These are phyloP conservation scores for Talaromyces stipitatus DNA, from an alignment of 495 filamentous ascomycete species.

Conservation along the genomic window DNA sequence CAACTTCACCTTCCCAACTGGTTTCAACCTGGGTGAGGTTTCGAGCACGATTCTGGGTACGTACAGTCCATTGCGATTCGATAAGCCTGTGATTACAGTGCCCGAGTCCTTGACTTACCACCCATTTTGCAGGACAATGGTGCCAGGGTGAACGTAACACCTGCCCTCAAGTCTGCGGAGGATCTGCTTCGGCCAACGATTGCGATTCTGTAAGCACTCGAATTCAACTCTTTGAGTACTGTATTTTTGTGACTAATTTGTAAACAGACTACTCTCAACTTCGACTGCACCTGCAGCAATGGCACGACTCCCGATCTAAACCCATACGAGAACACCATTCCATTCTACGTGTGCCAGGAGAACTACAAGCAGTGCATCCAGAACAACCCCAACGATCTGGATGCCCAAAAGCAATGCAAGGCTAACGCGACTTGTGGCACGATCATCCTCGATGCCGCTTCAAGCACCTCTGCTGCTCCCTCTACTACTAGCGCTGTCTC, in stretches of 20 bases:
- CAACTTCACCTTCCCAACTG: slow-evolving; percentile 29
- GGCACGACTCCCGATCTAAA: slow-evolving; percentile 43
- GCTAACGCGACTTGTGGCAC: slow-evolving; percentile 32
- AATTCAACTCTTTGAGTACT: slow-evolving; percentile 6
- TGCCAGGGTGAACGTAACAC: slow-evolving; percentile 37
- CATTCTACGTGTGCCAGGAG: slow-evolving; percentile 47
- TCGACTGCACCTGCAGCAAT: slow-evolving; percentile 47
- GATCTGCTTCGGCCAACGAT: slow-evolving; percentile 28
- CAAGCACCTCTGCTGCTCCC: slow-evolving; percentile 29
- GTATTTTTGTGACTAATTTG: slow-evolving; percentile 6
- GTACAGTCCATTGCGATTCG: slow-evolving; percentile 1
- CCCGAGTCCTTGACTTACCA: slow-evolving; percentile 6
- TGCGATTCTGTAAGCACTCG: slow-evolving; percentile 35
- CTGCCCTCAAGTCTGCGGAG: slow-evolving; percentile 40
- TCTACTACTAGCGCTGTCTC: slow-evolving; percentile 9
- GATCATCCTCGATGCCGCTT: slow-evolving; percentile 3
- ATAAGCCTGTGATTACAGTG: not conserved
- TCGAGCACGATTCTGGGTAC: slow-evolving; percentile 20
- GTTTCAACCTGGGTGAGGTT: slow-evolving; percentile 30
- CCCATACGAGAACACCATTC: slow-evolving; percentile 46
- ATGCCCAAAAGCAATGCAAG: slow-evolving; percentile 5
- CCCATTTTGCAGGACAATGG: slow-evolving; percentile 27
- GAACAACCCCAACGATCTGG: slow-evolving; percentile 29
- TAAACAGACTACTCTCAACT: slow-evolving; percentile 39
- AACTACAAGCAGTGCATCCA: slow-evolving; percentile 44